Percentiles rank a stretch among this genome's conserved stretches.
Evolutionary conservation across 257 asterid genomes (phyloP).

Genomic region (Penstemon eatonii): DNA sequence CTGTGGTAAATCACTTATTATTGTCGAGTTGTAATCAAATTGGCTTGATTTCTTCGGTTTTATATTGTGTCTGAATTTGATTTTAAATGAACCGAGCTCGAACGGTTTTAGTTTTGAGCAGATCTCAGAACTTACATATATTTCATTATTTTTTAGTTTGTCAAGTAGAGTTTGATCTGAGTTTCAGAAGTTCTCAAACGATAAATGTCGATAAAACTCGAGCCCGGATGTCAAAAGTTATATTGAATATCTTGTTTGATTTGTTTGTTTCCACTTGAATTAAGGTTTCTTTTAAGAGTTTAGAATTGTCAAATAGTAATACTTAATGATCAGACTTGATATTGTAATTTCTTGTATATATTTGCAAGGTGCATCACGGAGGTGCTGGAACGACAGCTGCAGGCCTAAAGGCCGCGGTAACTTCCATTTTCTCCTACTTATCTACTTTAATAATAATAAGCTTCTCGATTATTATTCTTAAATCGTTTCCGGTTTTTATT

Average conservation of each 20-base stretch:
- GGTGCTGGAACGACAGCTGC: conserved; percentile 99
- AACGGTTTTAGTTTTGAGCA: no score
- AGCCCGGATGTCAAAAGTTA: no score
- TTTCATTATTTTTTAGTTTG: no score
- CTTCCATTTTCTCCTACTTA: conserved; percentile 1
- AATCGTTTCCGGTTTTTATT: background rate
- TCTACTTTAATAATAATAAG: background rate
- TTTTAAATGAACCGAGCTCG: background rate
- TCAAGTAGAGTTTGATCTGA: no score
- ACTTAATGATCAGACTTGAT: conserved; percentile 1
- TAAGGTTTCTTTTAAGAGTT: background rate
- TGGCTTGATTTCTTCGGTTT: background rate
- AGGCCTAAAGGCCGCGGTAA: conserved; percentile 90
- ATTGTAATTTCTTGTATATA: conserved; percentile 16
- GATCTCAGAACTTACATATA: no score
- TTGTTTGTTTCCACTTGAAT: no score
- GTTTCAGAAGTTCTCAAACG: no score
- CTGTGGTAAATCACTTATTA: conserved; percentile 58
- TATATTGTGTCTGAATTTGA: background rate
- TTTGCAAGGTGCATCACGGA: conserved; percentile 84
- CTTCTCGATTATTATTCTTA: background rate
- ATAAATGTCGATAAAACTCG: no score
- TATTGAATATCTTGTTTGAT: no score
- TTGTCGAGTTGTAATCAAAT: background rate
- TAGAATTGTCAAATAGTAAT: background rate